Base-by-base conservation (phyloP, 73 alveolate genomes). In the Paraurostyla sp. region DNA sequence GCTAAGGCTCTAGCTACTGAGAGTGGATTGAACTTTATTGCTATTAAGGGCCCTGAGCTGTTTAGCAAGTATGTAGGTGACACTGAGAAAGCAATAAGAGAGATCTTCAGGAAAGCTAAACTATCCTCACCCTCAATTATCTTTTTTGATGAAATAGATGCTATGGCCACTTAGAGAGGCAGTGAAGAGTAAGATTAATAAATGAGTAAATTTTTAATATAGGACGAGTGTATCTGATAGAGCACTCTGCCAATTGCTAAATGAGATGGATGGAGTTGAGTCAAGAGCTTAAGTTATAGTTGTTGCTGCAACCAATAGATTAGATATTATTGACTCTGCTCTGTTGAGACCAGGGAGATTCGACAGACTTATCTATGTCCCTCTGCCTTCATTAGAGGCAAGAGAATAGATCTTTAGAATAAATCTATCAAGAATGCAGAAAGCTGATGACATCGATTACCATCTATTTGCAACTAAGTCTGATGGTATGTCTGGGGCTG, bases 1-100 rank as follows among this genome's bases (percentile, higher is more conserved):
- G 99, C 99, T 9, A 99, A 98, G 85, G 99, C 99, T 0, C 93
- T 99, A 6, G 99, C 99, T 18, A 99, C 99, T 0, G 99, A 99
- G 90, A 94, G 99, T 46, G 98, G 98, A 48, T 85, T 99, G 76
- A 97, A 98, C 76, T 99, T 99, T 95, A 94, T 98, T 43, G 99
- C 99, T 32, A 97, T 99, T 46, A 99, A 99, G 92, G 99, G 99
- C 0, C 99, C 99, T 0, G 99, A 99, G 92, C 98, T 99, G 22
- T 99, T 99, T 85, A 95, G 99, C 69, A 99, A 99, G 85, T 99
- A 97, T 78, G 99, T 99, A 4, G 99, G 99, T 16, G 99, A 99
- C 85, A 92, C 99, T 25, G 99, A 99, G 92, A 98, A 97, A 62
- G 99, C 99, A 32, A 97, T 99, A 33, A 91, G 99, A 89, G 99